Percentiles rank a stretch among this genome's conserved stretches.
phyloP scores from a whole-genome alignment of 2,329 filamentous ascomycete genomes.

The Cladosporium sp. region DNA sequence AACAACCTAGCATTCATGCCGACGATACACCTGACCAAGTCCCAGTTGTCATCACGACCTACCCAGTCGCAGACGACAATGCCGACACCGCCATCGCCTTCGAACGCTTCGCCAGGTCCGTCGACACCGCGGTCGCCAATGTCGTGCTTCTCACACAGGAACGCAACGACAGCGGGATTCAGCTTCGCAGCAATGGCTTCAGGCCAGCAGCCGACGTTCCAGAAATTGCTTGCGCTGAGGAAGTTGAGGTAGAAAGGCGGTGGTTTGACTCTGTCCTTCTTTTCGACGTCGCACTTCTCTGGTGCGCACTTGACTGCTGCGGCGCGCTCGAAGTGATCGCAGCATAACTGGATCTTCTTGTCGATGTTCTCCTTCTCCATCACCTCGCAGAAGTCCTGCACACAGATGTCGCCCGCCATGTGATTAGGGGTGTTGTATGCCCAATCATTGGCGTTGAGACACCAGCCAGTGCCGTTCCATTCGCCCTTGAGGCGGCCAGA shows the following conservation, averaged over 20 bases:
- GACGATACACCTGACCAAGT: constrained; percentile 78
- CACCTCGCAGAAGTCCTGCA: constrained; percentile 95
- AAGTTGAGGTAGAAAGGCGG: constrained; percentile 83
- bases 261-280: not conserved
- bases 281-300: constrained; percentile 12
- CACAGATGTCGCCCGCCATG: constrained; percentile 67
- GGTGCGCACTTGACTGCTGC: constrained; percentile 34
- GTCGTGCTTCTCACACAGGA: constrained; percentile 53
- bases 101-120: constrained; percentile 23
- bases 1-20: constrained; percentile 65
- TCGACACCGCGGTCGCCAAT: constrained; percentile 26
- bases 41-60: constrained; percentile 82
- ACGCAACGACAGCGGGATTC: constrained; percentile 68
- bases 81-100: constrained; percentile 64
- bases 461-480: constrained; percentile 52
- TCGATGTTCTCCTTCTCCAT: constrained; percentile 69
- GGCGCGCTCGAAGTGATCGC: constrained; percentile 72
- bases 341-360: constrained; percentile 71
- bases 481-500: constrained; percentile 47
- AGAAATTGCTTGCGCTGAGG: constrained; percentile 87
- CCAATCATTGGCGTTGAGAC: constrained; percentile 64
- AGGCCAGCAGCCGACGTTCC: constrained; percentile 87
- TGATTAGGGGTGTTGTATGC: constrained; percentile 84
- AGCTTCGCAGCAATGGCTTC: constrained; percentile 83
- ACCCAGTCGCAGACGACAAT: constrained; percentile 94